Base-by-base conservation (phyloP, 176 grass and related monocot species). In the Musa troglodytarum region DNA sequence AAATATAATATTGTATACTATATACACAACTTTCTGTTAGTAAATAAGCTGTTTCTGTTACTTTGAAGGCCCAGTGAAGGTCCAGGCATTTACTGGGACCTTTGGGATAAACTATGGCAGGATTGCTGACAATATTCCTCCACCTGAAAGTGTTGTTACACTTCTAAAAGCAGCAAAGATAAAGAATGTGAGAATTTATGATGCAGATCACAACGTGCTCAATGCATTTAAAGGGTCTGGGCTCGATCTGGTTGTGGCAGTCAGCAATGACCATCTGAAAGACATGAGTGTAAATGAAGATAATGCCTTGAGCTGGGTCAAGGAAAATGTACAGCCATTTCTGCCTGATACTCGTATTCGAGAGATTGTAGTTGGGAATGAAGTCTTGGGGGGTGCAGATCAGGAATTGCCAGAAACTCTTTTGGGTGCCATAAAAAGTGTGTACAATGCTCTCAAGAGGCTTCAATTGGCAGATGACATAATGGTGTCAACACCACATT, bases 121-220 rank as follows among this genome's bases (percentile, higher is more conserved):
- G 63, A 94, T 99, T 54, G 96, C 96, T 26, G 74, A 99, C 76
- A 92, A 99, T 83, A 82, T 95, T 59, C 96, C 88, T 19, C 65
- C 91, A 17, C 86, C 96, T 11, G 96, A 92, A 72, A 95, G 78
- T 74, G 96, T 99, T 1, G 96, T 95, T 3, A 74, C 74, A 50
- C 91, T 99, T 11, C 87, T 99, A 20, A 89, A 82, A 76, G 80
- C 49, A 14, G 85, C 88, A 21, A 99, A 89, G 80, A 88, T 99
- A 86, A 89, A 92, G 82, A 99, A 99, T 72, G 91, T 95, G 76
- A 95, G 93, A 75, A 99, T 99, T 82, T 99, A 87, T 28, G 88
- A 99, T 53, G 68, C 85, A 0, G 88, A 99, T 12, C 91, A 89
- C 76, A 82, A 65, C 49, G 87, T 99, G 71, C 88, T 99, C 3